A percentile compares a stretch with the other conserved stretches of the same genome.
phyloP scores from a whole-genome alignment of 257 asterid genomes.

The Echium plantagineum region DNA sequence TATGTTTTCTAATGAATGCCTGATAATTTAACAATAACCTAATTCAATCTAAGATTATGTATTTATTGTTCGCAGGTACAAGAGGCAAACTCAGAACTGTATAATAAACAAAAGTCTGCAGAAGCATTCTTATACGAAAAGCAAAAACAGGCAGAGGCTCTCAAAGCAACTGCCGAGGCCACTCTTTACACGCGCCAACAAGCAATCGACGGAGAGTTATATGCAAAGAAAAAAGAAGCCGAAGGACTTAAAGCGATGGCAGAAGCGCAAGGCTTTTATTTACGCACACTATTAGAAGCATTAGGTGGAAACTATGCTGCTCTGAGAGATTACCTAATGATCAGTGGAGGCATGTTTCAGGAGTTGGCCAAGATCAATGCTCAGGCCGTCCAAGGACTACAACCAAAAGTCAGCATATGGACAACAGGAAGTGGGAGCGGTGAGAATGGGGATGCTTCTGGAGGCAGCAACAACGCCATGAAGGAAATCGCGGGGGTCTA shows the following conservation, averaged over 20 bases:
- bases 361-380: slow-evolving; percentile 8
- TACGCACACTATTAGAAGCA: slow-evolving; percentile 8
- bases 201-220: slow-evolving; percentile 5
- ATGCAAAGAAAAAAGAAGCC: slow-evolving; percentile 8
- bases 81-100: slow-evolving; percentile 12
- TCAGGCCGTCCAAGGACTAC: slow-evolving; percentile 10
- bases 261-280: slow-evolving; percentile 6
- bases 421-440: not conserved
- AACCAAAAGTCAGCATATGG: slow-evolving; percentile 15
- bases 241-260: slow-evolving; percentile 12
- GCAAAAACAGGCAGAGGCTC: slow-evolving; percentile 13
- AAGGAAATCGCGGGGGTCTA: slow-evolving; percentile 10
- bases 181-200: slow-evolving; percentile 7
- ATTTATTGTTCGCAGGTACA: slow-evolving; percentile 2
- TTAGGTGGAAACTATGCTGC: slow-evolving; percentile 7
- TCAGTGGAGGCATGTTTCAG: slow-evolving; percentile 8
- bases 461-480: slow-evolving; percentile 4
- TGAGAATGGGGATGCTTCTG: not conserved
- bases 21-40: too few species aligned
- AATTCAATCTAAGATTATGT: not conserved
- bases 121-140: slow-evolving; percentile 9
- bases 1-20: too few species aligned
- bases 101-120: slow-evolving; percentile 11
- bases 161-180: slow-evolving; percentile 9
- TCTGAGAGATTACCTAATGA: slow-evolving; percentile 14